These are phyloP conservation scores for Lactarius pseudohatsudake DNA, from an alignment of 768 basidiomycete species.

Conservation along the genomic window DNA sequence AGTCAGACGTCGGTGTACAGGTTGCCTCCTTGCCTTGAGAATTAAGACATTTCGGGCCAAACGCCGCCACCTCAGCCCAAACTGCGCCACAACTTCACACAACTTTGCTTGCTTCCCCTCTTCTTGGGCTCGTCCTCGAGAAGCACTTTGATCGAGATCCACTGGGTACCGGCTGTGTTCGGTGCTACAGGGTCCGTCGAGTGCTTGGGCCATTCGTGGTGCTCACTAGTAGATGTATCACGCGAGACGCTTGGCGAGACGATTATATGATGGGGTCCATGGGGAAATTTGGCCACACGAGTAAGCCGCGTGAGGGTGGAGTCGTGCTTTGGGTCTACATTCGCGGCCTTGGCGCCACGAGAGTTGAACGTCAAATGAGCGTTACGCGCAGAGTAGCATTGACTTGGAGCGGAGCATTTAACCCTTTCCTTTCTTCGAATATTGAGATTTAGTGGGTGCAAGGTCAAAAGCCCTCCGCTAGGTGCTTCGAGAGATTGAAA, in stretches of 20 bases:
- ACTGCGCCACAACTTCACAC: background rate
- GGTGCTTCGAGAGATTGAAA: background rate
- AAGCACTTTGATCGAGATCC: too few species aligned
- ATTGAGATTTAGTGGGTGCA: too few species aligned
- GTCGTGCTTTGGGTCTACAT: too few species aligned
- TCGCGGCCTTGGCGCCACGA: background rate
- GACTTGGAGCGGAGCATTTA: background rate
- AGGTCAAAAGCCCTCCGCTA: background rate
- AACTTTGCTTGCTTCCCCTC: background rate
- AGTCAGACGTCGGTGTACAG: background rate
- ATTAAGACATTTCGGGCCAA: background rate
- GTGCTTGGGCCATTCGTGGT: slow-evolving; percentile 37
- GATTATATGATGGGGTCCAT: background rate
- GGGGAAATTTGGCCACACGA: background rate
- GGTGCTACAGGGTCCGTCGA: slow-evolving; percentile 40
- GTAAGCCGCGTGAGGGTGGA: background rate
- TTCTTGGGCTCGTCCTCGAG: background rate
- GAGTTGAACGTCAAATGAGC: background rate
- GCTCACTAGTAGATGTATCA: background rate
- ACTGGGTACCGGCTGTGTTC: slow-evolving; percentile 51
- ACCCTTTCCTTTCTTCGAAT: background rate
- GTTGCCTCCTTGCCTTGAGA: background rate
- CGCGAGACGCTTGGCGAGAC: background rate
- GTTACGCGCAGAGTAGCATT: background rate
- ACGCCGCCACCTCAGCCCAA: background rate